Evolutionary conservation across 805 yeast genomes (phyloP).

Genomic region (Nakazawaea wyomingensis): DNA sequence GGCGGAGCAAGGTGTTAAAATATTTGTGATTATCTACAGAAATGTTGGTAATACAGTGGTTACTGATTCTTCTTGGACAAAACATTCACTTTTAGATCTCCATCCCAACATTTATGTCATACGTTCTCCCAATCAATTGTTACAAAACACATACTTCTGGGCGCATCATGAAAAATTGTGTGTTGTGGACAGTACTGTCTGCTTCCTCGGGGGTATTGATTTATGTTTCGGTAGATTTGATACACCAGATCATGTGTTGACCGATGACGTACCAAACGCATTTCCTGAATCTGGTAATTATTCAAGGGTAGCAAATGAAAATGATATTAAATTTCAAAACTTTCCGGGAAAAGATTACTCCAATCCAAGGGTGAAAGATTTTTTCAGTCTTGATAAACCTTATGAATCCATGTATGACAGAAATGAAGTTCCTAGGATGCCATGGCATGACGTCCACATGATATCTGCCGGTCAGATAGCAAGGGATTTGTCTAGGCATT

Average conservation of each 20-base stretch:
- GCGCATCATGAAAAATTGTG: conserved; percentile 97
- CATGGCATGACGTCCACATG: conserved; percentile 99
- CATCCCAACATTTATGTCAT: conserved; percentile 85
- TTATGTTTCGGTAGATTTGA: conserved; percentile 94
- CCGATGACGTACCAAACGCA: conserved; percentile 55
- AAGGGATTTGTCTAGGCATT: conserved; percentile 86
- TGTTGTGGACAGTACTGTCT: conserved; percentile 80
- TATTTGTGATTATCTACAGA: conserved; percentile 85
- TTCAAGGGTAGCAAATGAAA: conserved; percentile 15
- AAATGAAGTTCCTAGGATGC: conserved; percentile 82
- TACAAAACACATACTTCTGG: conserved; percentile 94
- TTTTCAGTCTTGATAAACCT: conserved; percentile 74
- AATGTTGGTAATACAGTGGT: conserved; percentile 92
- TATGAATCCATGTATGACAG: conserved; percentile 91
- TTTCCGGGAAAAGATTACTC: conserved; percentile 98
- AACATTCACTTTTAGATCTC: conserved; percentile 82
- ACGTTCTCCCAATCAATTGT: conserved; percentile 91
- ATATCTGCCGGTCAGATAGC: conserved; percentile 92
- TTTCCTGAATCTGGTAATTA: conserved; percentile 17
- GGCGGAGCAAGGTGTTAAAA: conserved; percentile 93
- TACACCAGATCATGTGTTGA: conserved; percentile 89
- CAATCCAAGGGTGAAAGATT: conserved; percentile 90
- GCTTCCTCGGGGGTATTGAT: conserved; percentile 94
- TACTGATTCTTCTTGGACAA: conserved; percentile 91
- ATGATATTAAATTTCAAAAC: conserved; percentile 41